Conservation (phyloP, 345 rosid genomes). For the Eucalyptus erythrocorys region DNA sequence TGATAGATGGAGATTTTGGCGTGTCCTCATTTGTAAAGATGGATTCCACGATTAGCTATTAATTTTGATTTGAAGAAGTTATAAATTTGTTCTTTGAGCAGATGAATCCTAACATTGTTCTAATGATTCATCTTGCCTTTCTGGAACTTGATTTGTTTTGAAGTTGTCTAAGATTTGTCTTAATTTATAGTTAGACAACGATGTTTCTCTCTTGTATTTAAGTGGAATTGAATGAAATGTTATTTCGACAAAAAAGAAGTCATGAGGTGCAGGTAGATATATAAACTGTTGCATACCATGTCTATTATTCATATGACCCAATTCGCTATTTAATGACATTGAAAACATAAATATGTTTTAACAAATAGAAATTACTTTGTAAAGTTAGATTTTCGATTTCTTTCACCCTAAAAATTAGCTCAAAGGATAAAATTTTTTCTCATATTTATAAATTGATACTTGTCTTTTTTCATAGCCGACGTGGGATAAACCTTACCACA, state of each 20-base stretch:
- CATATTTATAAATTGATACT: too few species aligned
- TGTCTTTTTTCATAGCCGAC: too few species aligned
- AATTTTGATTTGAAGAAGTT: not conserved
- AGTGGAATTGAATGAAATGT: not conserved
- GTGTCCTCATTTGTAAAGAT: too few species aligned
- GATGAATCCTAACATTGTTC: not conserved
- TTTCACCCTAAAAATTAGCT: rapidly evolving
- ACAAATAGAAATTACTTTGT: not conserved
- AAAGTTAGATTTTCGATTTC: rapidly evolving
- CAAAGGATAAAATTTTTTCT: rapidly evolving
- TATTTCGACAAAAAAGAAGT: not conserved
- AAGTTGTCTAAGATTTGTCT: not conserved
- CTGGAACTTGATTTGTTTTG: not conserved
- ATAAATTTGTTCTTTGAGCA: not conserved
- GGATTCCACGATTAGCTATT: not conserved
- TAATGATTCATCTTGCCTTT: not conserved
- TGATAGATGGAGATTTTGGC: not conserved
- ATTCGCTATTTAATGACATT: not conserved
- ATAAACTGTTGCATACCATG: not conserved
- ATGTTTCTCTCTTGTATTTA: not conserved
- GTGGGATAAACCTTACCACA: not conserved
- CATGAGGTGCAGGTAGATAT: not conserved
- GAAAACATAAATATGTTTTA: not conserved
- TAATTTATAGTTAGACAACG: too few species aligned
- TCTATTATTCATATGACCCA: not conserved